Conservation (phyloP, 768 basidiomycete genomes). For the Clitopilus hobsonii region DNA sequence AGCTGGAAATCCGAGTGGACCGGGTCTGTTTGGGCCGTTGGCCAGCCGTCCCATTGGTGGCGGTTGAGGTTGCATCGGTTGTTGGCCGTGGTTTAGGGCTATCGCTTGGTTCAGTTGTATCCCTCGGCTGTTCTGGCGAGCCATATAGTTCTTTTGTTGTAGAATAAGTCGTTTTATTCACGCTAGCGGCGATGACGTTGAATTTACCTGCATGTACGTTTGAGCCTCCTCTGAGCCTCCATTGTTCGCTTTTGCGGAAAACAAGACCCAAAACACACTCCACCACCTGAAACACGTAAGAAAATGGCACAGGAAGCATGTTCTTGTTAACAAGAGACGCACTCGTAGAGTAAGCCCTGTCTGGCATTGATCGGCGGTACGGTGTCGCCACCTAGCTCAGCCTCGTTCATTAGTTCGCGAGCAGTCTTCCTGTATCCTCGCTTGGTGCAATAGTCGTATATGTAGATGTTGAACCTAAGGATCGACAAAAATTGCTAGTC, state of each 20-base stretch:
- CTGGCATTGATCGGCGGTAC: conserved; percentile 77
- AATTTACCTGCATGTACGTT: conserved; percentile 62
- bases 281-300: conserved; percentile 57
- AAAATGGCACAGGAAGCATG: conserved; percentile 5
- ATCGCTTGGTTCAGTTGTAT: conserved; percentile 18
- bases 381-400: conserved; percentile 57
- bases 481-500: conserved; percentile 1
- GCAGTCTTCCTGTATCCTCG: conserved; percentile 76
- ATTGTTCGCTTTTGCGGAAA: conserved; percentile 73
- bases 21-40: conserved; percentile 17
- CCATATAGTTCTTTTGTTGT: conserved; percentile 14
- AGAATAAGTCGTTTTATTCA: not conserved
- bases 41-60: conserved; percentile 16
- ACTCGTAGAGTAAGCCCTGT: conserved; percentile 84
- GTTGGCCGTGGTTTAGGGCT: conserved; percentile 17
- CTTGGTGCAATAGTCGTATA: conserved; percentile 80
- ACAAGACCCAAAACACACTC: conserved; percentile 86
- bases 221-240: conserved; percentile 66
- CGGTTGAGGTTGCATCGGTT: conserved; percentile 20
- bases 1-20: conserved; percentile 14
- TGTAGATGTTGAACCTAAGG: conserved; percentile 84
- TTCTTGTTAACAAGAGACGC: conserved; percentile 21
- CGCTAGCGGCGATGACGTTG: conserved; percentile 10
- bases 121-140: conserved; percentile 26
- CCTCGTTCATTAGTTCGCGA: conserved; percentile 58